Conservation (phyloP, 2,329 filamentous ascomycete species). For the Rhexocercosporidium sp. region DNA sequence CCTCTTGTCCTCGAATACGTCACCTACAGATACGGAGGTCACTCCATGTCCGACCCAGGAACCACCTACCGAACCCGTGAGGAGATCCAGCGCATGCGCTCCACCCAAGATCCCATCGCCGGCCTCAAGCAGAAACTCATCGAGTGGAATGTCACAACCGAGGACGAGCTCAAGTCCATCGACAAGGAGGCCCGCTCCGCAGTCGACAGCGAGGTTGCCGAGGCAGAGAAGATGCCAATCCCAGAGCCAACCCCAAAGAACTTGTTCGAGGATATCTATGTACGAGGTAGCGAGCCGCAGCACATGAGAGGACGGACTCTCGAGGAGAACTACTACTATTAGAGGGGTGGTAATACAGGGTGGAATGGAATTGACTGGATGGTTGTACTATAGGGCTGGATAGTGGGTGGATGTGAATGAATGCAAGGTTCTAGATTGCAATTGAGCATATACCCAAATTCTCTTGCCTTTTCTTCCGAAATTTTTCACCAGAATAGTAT, state of each 20-base stretch:
- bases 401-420: slow-evolving; percentile 9
- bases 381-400: slow-evolving; percentile 11
- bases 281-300: slow-evolving; percentile 82
- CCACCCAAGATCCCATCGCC: slow-evolving; percentile 97
- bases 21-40: slow-evolving; percentile 98
- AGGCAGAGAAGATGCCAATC: slow-evolving; percentile 83
- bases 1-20: slow-evolving; percentile 98
- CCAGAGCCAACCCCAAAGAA: slow-evolving; percentile 83
- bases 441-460: slow-evolving; percentile 3
- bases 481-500: neutral
- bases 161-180: slow-evolving; percentile 94
- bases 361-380: neutral
- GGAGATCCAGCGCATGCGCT: slow-evolving; percentile 99
- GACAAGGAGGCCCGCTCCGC: slow-evolving; percentile 90
- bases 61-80: slow-evolving; percentile 99
- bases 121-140: slow-evolving; percentile 98
- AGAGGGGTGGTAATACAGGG: slow-evolving; percentile 26
- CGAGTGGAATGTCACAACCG: slow-evolving; percentile 88
- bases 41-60: slow-evolving; percentile 99
- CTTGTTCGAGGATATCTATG: slow-evolving; percentile 96
- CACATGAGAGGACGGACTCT: slow-evolving; percentile 86
- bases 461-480: neutral
- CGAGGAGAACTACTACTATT: slow-evolving; percentile 85
- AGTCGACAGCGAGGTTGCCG: slow-evolving; percentile 88
- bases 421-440: slow-evolving; percentile 9